Conservation (phyloP, 2,329 filamentous ascomycete genomes). For the Cryphonectria carpinicola region DNA sequence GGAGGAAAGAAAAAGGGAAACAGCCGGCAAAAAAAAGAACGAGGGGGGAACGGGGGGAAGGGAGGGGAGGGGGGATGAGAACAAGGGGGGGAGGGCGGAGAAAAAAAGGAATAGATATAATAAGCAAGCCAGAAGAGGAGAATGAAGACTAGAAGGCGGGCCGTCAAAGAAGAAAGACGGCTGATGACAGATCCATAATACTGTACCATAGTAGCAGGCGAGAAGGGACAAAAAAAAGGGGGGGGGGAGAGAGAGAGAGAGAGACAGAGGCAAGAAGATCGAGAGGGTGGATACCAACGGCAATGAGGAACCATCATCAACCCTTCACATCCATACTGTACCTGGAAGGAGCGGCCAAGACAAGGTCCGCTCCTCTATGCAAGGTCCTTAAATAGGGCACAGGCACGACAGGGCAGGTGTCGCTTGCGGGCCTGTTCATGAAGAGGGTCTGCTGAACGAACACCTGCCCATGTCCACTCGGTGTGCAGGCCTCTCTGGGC, state of each 20-base stretch:
- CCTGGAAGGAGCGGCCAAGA: slow-evolving; percentile 6
- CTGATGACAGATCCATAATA: neutral
- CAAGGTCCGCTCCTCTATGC: neutral
- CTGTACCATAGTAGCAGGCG: no score
- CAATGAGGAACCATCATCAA: neutral
- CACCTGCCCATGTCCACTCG: neutral
- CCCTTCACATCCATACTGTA: slow-evolving; percentile 12
- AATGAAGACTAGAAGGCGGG: neutral
- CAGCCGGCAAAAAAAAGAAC: slow-evolving; percentile 1
- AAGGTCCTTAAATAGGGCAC: neutral
- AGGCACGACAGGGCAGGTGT: slow-evolving; percentile 8
- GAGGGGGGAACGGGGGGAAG: neutral
- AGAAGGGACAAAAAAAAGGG: no score
- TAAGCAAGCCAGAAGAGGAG: neutral
- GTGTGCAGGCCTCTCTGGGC: neutral
- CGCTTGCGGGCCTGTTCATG: neutral
- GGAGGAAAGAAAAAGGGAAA: neutral
- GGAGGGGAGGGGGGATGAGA: neutral
- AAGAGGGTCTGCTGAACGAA: neutral
- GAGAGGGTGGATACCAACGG: neutral
- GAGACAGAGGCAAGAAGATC: neutral
- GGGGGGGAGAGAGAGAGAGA: no score
- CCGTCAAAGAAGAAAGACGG: neutral
- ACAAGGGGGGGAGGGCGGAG: neutral
- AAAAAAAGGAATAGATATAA: no score